Conservation (phyloP, 2,329 filamentous ascomycete genomes). For the Colletotrichum euphorbiae region DNA sequence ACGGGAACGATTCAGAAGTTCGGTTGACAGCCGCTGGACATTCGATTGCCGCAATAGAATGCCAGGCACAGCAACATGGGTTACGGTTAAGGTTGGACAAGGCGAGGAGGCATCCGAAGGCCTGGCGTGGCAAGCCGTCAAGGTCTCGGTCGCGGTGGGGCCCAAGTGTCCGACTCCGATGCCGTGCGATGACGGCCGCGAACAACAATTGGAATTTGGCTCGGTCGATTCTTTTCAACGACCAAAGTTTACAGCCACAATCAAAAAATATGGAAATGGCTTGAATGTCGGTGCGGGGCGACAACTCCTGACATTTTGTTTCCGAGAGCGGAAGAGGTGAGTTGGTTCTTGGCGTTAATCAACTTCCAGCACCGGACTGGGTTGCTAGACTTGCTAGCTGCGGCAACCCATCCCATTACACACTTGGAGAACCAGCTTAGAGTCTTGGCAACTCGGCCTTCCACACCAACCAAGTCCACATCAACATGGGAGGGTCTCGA, state of each 20-base stretch:
- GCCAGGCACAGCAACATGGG: neutral
- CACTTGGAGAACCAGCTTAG: slow-evolving; percentile 16
- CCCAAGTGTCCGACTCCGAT: neutral
- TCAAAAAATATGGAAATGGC: neutral
- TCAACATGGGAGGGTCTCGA: neutral
- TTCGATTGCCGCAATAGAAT: neutral
- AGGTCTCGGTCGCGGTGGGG: slow-evolving; percentile 28
- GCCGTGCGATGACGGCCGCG: neutral
- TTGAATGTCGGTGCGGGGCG: slow-evolving; percentile 9
- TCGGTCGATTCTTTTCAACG: neutral
- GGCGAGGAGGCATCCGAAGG: slow-evolving; percentile 7
- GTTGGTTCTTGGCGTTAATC: slow-evolving; percentile 32
- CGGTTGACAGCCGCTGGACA: slow-evolving; percentile 18
- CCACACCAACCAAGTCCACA: slow-evolving; percentile 1
- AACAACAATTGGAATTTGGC: slow-evolving; percentile 3
- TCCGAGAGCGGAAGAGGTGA: neutral
- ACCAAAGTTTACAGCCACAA: neutral
- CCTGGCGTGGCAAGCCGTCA: neutral
- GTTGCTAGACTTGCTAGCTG: slow-evolving; percentile 18
- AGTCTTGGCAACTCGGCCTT: slow-evolving; percentile 37
- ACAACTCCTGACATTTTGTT: slow-evolving; percentile 18
- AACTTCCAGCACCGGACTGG: slow-evolving; percentile 32
- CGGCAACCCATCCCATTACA: slow-evolving; percentile 32
- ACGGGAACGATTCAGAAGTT: slow-evolving; percentile 3
- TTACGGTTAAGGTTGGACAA: slow-evolving; percentile 17